A percentile compares a stretch with the other conserved stretches of the same genome.
phyloP scores from a whole-genome alignment of 2,329 filamentous ascomycete genomes.

The Xenosphaeropsis pyriputrescens region DNA sequence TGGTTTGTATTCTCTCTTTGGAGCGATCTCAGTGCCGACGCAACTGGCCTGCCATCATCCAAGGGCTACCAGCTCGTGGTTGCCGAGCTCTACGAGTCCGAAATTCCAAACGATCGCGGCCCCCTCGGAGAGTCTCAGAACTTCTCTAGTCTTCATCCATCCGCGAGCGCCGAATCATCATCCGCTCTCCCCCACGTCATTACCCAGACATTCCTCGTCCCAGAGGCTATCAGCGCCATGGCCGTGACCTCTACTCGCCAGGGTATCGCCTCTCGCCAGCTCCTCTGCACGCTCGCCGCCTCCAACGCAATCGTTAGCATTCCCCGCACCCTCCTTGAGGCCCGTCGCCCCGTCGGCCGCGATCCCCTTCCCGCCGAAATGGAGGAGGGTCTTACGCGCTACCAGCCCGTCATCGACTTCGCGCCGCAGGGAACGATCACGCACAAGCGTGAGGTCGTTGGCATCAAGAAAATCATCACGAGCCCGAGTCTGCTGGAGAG shows the following conservation, averaged over 20 bases:
- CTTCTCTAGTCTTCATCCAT: conserved; percentile 62
- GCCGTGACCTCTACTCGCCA: conserved; percentile 81
- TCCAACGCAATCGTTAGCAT: conserved; percentile 66
- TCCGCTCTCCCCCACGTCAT: conserved; percentile 57
- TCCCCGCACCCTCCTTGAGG: conserved; percentile 66
- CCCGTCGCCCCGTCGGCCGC: conserved; percentile 71
- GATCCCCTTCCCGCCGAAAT: conserved; percentile 67
- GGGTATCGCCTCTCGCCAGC: conserved; percentile 72
- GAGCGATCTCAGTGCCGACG: conserved; percentile 39
- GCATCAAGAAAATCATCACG: conserved; percentile 58
- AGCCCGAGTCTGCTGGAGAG: conserved; percentile 76
- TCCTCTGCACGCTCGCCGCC: conserved; percentile 65
- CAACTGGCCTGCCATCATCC: conserved; percentile 42
- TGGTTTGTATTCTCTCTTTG: conserved; percentile 85
- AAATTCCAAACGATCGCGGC: conserved; percentile 70
- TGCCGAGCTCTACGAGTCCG: conserved; percentile 82
- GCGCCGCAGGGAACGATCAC: conserved; percentile 70
- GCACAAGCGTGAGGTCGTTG: conserved; percentile 69
- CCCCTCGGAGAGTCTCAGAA: conserved; percentile 55
- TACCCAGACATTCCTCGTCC: conserved; percentile 68
- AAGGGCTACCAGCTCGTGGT: conserved; percentile 80
- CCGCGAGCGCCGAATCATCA: conserved; percentile 34
- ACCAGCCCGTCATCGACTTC: conserved; percentile 65
- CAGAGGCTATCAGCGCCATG: conserved; percentile 64
- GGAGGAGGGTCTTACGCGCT: conserved; percentile 71